A percentile compares a stretch with the other conserved stretches of the same genome.
Conservation (phyloP, 805 yeast genomes). For the Zygotorulaspora sp. region DNA sequence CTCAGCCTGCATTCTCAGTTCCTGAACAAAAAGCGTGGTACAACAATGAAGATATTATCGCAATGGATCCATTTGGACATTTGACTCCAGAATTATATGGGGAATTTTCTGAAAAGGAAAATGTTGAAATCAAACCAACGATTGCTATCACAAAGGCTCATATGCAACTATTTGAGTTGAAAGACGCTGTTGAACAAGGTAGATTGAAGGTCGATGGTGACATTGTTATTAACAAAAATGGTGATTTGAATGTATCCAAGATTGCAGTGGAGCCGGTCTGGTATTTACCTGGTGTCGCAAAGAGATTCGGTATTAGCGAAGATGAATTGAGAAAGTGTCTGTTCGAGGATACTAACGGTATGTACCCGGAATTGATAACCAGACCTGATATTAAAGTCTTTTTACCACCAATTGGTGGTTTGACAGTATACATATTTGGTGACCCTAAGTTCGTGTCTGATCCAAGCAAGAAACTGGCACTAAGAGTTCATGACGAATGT, state of each 20-base stretch:
- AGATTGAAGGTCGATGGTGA: conserved; percentile 55
- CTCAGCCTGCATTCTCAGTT: conserved; percentile 56
- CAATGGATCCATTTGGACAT: conserved; percentile 66
- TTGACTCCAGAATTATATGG: conserved; percentile 56
- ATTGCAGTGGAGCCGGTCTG: conserved; percentile 69
- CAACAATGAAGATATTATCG: conserved; percentile 51
- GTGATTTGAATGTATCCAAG: conserved; percentile 59
- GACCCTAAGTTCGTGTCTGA: conserved; percentile 52
- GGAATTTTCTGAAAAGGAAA: conserved; percentile 41
- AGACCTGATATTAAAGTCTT: conserved; percentile 64
- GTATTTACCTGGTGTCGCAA: conserved; percentile 66
- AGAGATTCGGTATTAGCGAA: conserved; percentile 55
- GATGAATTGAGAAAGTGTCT: conserved; percentile 52
- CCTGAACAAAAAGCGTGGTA: conserved; percentile 56
- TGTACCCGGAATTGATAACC: conserved; percentile 64
- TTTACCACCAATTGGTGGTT: conserved; percentile 66
- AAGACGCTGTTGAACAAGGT: conserved; percentile 51
- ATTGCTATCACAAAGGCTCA: conserved; percentile 65
- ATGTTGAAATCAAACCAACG: conserved; percentile 58
- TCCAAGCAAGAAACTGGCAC: conserved; percentile 47
- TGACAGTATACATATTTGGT: conserved; percentile 63
- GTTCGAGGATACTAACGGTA: conserved; percentile 66
- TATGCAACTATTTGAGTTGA: conserved; percentile 55
- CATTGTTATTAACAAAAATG: conserved; percentile 52
- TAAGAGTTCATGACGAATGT: conserved; percentile 66